Evolutionary conservation across 371 early-diverging fungal species (phyloP).

Genomic region (Phascolomyces articulosus): DNA sequence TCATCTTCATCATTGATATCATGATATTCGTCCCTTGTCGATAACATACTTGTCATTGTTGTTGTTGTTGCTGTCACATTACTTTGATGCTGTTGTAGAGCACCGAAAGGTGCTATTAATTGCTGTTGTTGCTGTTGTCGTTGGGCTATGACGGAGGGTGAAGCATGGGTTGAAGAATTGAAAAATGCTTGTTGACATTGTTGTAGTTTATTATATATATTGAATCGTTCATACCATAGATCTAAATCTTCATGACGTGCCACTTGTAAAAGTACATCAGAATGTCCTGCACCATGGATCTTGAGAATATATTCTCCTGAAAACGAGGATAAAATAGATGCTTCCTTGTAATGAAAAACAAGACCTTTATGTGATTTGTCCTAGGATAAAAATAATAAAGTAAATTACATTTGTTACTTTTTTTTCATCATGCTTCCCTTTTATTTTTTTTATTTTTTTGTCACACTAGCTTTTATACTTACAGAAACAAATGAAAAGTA

Average conservation of each 20-base stretch:
- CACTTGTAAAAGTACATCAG: slow-evolving; percentile 54
- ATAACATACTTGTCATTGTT: neutral
- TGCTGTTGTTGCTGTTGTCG: neutral
- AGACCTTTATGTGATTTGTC: slow-evolving; percentile 37
- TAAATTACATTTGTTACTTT: slow-evolving; percentile 2
- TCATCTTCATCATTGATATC: neutral
- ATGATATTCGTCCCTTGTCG: neutral
- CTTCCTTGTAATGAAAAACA: slow-evolving; percentile 49
- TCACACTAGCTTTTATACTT: too few relatives aligned
- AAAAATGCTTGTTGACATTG: neutral
- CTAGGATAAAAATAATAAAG: slow-evolving; percentile 25
- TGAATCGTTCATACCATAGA: slow-evolving; percentile 48
- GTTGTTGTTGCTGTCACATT: neutral
- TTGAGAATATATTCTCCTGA: slow-evolving; percentile 46
- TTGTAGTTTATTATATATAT: slow-evolving; percentile 9
- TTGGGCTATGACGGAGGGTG: neutral
- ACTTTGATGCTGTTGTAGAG: neutral
- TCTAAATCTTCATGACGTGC: slow-evolving; percentile 44
- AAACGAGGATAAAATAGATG: slow-evolving; percentile 32
- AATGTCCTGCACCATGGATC: slow-evolving; percentile 39
- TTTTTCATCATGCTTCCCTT: neutral
- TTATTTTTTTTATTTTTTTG: neutral
- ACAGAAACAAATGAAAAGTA: slow-evolving; percentile 57
- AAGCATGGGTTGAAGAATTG: neutral
- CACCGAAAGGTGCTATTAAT: neutral